Evolutionary conservation across 345 rosid species (phyloP).

Genomic region (Ricinus communis): DNA sequence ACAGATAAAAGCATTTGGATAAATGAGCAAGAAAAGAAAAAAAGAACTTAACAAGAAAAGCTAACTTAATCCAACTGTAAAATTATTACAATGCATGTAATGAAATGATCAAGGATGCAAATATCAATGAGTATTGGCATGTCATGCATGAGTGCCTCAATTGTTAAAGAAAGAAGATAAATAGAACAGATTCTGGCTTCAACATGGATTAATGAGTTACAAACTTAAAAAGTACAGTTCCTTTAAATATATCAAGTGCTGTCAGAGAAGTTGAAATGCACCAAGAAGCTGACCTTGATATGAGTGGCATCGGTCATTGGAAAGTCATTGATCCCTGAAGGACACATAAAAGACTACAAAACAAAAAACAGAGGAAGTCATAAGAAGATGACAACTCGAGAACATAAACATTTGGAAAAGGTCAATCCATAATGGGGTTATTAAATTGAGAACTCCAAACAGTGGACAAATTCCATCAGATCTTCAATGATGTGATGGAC

Average conservation of each 20-base stretch:
- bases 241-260: background rate
- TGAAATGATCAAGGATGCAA: background rate
- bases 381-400: background rate
- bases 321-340: conserved; percentile 94
- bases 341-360: conserved; percentile 94
- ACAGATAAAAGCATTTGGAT: background rate
- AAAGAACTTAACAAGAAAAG: background rate
- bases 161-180: background rate
- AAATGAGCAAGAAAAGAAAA: background rate
- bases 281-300: conserved; percentile 58
- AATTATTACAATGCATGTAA: background rate
- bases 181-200: background rate
- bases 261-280: conserved; percentile 1
- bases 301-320: conserved; percentile 89
- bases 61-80: background rate
- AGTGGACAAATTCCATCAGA: background rate
- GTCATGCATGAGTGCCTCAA: background rate
- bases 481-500: no score
- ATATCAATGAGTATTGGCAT: background rate
- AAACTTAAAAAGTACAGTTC: background rate
- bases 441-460: background rate
- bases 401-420: background rate
- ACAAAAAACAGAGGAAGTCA: background rate
- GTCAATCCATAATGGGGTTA: background rate
- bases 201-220: background rate